Percentiles rank a stretch among this genome's conserved stretches.
These are phyloP conservation scores for Fusarium virguliforme DNA, from an alignment of 2,329 filamentous ascomycete genomes.

Conservation along the genomic window DNA sequence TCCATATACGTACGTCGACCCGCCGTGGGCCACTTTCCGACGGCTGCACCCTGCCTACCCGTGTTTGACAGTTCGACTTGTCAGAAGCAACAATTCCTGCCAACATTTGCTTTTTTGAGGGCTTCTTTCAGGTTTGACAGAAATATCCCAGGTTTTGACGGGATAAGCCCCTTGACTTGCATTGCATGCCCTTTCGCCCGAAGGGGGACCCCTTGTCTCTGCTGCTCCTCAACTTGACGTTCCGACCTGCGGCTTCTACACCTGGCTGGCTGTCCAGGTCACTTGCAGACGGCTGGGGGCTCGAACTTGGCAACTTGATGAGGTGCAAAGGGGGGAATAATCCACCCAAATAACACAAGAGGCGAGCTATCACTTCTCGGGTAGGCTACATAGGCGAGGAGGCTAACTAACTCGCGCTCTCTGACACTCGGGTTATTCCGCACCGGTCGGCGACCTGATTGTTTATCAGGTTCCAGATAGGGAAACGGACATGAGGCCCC, in stretches of 20 bases:
- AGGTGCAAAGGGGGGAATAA: neutral
- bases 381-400: neutral
- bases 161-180: neutral
- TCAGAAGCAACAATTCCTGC: conserved; percentile 28
- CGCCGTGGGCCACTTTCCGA: conserved; percentile 32
- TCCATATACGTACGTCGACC: neutral
- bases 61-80: conserved; percentile 43
- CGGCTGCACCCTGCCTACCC: conserved; percentile 18
- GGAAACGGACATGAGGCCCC: conserved; percentile 14
- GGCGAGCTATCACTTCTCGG: conserved; percentile 20
- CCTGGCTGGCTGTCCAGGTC: neutral
- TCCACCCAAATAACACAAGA: conserved; percentile 4
- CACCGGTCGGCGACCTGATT: neutral
- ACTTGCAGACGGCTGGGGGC: neutral
- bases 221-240: neutral
- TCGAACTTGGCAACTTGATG: neutral
- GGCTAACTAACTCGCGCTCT: conserved; percentile 5
- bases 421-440: neutral
- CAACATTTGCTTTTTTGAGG: conserved; percentile 31
- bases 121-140: neutral
- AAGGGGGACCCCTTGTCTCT: neutral
- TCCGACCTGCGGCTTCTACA: conserved; percentile 1
- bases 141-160: conserved; percentile 5
- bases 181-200: neutral
- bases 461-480: conserved; percentile 20